These are phyloP conservation scores for Sporothrix humicola DNA, from an alignment of 2,329 filamentous ascomycete genomes.

Conservation along the genomic window DNA sequence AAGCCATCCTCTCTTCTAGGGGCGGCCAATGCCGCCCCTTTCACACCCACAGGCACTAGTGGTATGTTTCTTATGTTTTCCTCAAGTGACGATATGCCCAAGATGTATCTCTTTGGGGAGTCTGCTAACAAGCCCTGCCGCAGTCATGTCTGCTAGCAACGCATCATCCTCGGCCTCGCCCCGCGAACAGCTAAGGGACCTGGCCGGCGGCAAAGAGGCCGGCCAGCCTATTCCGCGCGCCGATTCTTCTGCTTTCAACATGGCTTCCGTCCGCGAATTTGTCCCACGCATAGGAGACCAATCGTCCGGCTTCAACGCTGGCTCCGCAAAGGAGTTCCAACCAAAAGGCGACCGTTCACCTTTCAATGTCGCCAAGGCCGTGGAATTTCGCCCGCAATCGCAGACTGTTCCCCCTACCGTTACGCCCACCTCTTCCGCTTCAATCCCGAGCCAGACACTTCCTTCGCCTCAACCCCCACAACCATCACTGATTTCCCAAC, in stretches of 20 bases:
- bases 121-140: neutral
- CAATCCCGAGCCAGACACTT: constrained; percentile 28
- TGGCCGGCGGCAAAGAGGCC: constrained; percentile 25
- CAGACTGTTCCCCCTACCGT: constrained; percentile 32
- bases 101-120: neutral
- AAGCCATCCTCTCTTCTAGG: constrained; percentile 85
- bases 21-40: constrained; percentile 85
- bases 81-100: neutral
- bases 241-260: constrained; percentile 54
- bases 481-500: constrained; percentile 23
- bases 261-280: constrained; percentile 58
- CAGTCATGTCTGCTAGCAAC: constrained; percentile 36
- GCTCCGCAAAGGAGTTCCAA: constrained; percentile 35
- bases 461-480: constrained; percentile 32
- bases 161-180: constrained; percentile 36
- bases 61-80: constrained; percentile 42
- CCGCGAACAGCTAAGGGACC: constrained; percentile 32
- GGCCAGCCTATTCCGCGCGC: constrained; percentile 30
- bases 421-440: constrained; percentile 30
- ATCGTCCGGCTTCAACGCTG: constrained; percentile 32
- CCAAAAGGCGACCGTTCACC: constrained; percentile 37
- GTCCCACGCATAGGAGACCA: constrained; percentile 35
- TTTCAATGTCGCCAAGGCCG: constrained; percentile 38
- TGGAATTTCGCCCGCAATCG: constrained; percentile 37
- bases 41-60: constrained; percentile 71